A percentile compares a stretch with the other conserved stretches of the same genome.
Conservation (phyloP, 1,139 yeast genomes). For the Taphrina wiesneri region DNA sequence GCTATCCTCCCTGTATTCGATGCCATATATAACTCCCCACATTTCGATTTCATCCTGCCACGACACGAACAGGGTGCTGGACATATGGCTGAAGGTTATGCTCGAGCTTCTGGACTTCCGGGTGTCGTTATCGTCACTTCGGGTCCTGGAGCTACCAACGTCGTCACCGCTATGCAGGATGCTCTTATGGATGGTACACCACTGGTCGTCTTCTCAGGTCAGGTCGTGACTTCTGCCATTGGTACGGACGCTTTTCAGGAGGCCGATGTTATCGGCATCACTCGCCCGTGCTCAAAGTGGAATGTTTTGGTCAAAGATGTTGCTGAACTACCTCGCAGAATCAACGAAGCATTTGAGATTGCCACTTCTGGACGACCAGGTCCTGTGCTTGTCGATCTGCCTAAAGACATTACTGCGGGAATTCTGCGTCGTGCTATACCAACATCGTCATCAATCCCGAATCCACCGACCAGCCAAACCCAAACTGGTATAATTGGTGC, state of each 20-base stretch:
- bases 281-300: slow-evolving; percentile 98
- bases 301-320: slow-evolving; percentile 96
- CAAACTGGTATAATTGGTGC: slow-evolving; percentile 29
- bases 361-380: slow-evolving; percentile 98
- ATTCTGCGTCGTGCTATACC: slow-evolving; percentile 86
- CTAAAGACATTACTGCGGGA: slow-evolving; percentile 96
- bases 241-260: slow-evolving; percentile 99
- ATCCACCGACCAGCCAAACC: slow-evolving; percentile 60
- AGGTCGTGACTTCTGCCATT: slow-evolving; percentile 90
- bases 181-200: slow-evolving; percentile 98
- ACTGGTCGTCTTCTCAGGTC: slow-evolving; percentile 95
- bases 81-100: slow-evolving; percentile 99
- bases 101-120: slow-evolving; percentile 93
- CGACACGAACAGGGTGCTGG: slow-evolving; percentile 99
- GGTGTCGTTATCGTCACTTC: slow-evolving; percentile 97
- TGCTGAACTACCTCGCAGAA: slow-evolving; percentile 90
- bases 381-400: slow-evolving; percentile 94
- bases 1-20: slow-evolving; percentile 97
- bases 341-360: slow-evolving; percentile 96
- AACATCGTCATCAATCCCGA: slow-evolving; percentile 77
- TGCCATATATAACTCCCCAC: slow-evolving; percentile 88
- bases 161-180: slow-evolving; percentile 95
- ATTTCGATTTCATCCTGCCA: slow-evolving; percentile 87
- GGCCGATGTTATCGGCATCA: slow-evolving; percentile 95
- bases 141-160: slow-evolving; percentile 98